Evolutionary conservation across 2,329 filamentous ascomycete genomes (phyloP).

Genomic region (Clonostachys rhizophaga): DNA sequence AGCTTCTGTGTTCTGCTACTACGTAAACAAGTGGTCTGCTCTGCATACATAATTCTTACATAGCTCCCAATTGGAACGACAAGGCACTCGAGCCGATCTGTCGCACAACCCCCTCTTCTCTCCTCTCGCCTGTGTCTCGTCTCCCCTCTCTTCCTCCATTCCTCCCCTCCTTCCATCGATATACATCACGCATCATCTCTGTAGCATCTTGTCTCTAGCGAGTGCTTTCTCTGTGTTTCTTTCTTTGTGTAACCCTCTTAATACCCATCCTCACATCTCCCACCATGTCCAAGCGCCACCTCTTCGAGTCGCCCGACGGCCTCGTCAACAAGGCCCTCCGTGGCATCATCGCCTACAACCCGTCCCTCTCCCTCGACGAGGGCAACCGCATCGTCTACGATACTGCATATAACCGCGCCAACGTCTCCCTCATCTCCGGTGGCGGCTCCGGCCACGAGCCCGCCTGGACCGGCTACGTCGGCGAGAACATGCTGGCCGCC

Average conservation of each 20-base stretch:
- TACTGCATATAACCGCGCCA: conserved; percentile 32
- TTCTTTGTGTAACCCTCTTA: conserved; percentile 1
- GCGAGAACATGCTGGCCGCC: conserved; percentile 54
- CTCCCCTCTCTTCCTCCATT: neutral
- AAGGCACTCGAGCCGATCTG: too few relatives aligned
- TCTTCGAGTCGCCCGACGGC: conserved; percentile 47
- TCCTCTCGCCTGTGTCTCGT: neutral
- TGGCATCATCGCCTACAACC: conserved; percentile 49
- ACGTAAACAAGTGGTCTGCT: neutral
- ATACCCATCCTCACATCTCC: conserved; percentile 1
- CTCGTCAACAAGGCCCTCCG: conserved; percentile 47
- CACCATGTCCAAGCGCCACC: conserved; percentile 46
- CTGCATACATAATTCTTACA: too few relatives aligned
- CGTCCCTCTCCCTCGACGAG: conserved; percentile 42
- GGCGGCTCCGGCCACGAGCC: conserved; percentile 56
- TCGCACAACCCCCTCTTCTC: neutral
- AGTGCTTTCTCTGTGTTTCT: conserved; percentile 1
- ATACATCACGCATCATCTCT: neutral
- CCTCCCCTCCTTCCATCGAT: neutral
- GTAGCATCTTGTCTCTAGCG: conserved; percentile 1
- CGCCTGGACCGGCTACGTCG: conserved; percentile 61
- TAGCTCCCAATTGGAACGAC: too few relatives aligned
- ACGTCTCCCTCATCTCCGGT: conserved; percentile 47
- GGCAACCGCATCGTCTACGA: conserved; percentile 47
- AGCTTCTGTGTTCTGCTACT: neutral